phyloP scores from a whole-genome alignment of 495 filamentous ascomycete genomes.

The Cenococcum geophilum region DNA sequence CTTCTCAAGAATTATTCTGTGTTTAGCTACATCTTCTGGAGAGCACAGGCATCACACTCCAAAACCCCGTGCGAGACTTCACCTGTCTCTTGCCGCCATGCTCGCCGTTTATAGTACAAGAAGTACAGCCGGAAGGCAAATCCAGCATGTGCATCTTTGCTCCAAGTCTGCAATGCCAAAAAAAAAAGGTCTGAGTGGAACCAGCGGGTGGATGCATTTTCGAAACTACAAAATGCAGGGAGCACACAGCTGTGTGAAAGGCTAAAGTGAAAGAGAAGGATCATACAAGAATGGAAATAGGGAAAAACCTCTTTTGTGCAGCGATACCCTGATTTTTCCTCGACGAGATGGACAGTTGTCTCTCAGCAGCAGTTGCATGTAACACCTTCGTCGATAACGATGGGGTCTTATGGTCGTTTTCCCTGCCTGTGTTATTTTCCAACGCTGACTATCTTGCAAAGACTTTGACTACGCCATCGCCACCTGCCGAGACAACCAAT shows the following conservation, averaged over 20 bases:
- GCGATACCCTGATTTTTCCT: background rate
- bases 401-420: background rate
- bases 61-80: no score
- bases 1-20: no score
- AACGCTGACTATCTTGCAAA: slow-evolving; percentile 56
- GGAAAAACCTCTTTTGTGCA: background rate
- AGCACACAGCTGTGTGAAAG: background rate
- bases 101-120: no score
- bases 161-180: no score
- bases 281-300: slow-evolving; percentile 27
- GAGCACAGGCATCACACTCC: no score
- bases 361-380: background rate
- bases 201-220: no score
- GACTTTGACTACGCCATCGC: slow-evolving; percentile 96
- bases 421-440: background rate
- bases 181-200: no score
- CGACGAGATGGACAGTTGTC: background rate
- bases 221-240: no score
- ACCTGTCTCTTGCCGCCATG: no score
- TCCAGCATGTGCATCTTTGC: no score
- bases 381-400: background rate
- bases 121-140: no score
- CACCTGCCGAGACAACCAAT: slow-evolving; percentile 90
- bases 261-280: slow-evolving; percentile 16
- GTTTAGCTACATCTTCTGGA: no score